Conservation (phyloP, 2,329 filamentous ascomycete genomes). For the Dactylellina sp. region DNA sequence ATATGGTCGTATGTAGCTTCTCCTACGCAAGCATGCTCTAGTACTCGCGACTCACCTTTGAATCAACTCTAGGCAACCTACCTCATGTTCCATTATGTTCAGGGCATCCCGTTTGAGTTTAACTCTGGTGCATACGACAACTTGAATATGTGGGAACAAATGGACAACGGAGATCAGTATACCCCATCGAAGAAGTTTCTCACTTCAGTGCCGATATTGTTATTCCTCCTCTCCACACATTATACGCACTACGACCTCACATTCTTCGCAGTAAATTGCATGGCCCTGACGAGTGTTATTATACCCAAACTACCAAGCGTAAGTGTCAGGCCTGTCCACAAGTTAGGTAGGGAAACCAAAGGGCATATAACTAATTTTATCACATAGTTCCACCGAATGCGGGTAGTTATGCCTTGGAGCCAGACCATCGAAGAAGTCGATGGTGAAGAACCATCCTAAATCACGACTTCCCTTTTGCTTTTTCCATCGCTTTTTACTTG, state of each 20-base stretch:
- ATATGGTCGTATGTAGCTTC: constrained; percentile 77
- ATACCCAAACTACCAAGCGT: constrained; percentile 97
- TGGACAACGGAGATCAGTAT: constrained; percentile 98
- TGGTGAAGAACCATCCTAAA: constrained; percentile 39
- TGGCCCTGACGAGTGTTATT: constrained; percentile 90
- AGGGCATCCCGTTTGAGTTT: constrained; percentile 98
- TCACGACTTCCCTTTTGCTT: constrained; percentile 17
- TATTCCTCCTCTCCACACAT: constrained; percentile 97
- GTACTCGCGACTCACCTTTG: neutral
- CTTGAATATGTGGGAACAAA: constrained; percentile 99
- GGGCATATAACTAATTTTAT: neutral
- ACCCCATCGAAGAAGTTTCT: constrained; percentile 99
- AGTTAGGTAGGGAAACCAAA: neutral
- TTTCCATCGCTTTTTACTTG: constrained; percentile 17
- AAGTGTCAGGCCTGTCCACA: constrained; percentile 64
- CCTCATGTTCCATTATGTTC: constrained; percentile 99
- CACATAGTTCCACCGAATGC: constrained; percentile 48
- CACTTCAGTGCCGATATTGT: constrained; percentile 88
- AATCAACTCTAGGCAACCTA: constrained; percentile 76
- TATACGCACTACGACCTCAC: constrained; percentile 98
- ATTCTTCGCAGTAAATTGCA: constrained; percentile 96
- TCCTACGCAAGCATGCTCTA: neutral
- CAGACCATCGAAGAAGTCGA: constrained; percentile 52
- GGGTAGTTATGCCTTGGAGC: constrained; percentile 55
- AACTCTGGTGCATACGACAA: constrained; percentile 99